Conservation (phyloP, 768 basidiomycete genomes). For the Ramaria sp. region DNA sequence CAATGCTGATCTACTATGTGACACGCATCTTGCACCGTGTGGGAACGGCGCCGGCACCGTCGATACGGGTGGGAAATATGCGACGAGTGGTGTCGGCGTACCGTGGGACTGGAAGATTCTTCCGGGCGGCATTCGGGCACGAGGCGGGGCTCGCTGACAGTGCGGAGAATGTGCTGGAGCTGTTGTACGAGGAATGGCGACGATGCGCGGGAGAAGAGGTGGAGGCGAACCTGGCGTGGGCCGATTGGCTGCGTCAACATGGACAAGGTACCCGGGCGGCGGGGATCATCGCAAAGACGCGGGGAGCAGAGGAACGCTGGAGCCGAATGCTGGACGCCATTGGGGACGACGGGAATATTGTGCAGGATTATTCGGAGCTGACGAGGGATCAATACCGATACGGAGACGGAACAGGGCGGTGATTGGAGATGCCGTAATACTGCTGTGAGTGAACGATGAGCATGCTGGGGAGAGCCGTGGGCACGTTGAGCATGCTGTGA, state of each 20-base stretch:
- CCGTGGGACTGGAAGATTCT: slow-evolving; percentile 33
- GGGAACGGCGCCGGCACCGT: slow-evolving; percentile 13
- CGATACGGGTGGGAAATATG: slow-evolving; percentile 20
- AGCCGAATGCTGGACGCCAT: too few species aligned
- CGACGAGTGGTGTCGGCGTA: slow-evolving; percentile 30
- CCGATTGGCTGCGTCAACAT: slow-evolving; percentile 31
- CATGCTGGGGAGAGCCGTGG: too few species aligned
- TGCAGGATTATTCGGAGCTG: too few species aligned
- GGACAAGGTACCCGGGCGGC: slow-evolving; percentile 6
- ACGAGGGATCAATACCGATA: too few species aligned
- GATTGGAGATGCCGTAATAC: too few species aligned
- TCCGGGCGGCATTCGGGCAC: slow-evolving; percentile 31
- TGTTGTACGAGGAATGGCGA: slow-evolving; percentile 35
- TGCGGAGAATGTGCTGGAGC: slow-evolving; percentile 21
- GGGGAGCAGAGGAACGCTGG: background rate
- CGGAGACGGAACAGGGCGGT: too few species aligned
- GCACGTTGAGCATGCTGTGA: too few species aligned
- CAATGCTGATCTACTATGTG: slow-evolving; percentile 39
- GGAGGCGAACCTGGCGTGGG: slow-evolving; percentile 33
- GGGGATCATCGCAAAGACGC: slow-evolving; percentile 8
- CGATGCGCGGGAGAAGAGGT: slow-evolving; percentile 20
- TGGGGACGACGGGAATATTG: too few species aligned
- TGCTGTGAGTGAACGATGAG: too few species aligned
- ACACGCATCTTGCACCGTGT: slow-evolving; percentile 18
- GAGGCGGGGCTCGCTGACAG: slow-evolving; percentile 15